Evolutionary conservation across 768 basidiomycete genomes (phyloP).

Genomic region (Suillus clintonianus): DNA sequence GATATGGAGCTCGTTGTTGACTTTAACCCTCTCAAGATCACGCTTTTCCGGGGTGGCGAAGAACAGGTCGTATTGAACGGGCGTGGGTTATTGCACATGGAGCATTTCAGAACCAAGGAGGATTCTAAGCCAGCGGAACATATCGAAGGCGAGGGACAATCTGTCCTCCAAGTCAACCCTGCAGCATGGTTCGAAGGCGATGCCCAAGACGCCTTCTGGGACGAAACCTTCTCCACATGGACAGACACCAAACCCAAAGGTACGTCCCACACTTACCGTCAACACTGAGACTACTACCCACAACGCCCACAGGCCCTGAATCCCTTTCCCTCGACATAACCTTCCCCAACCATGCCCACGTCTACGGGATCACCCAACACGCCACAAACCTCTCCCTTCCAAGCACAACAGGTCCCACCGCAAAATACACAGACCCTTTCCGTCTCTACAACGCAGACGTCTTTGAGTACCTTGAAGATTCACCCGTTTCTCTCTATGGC

Average conservation of each 20-base stretch:
- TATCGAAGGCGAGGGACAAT: constrained; percentile 44
- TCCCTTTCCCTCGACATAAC: constrained; percentile 89
- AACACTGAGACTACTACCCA: background rate
- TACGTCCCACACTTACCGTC: constrained; percentile 28
- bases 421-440: constrained; percentile 87
- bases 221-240: constrained; percentile 85
- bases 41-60: constrained; percentile 70
- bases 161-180: constrained; percentile 52
- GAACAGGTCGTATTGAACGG: constrained; percentile 91
- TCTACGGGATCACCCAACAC: constrained; percentile 97
- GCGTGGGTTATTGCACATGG: constrained; percentile 91
- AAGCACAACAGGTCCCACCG: constrained; percentile 77
- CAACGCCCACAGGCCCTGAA: constrained; percentile 75
- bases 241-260: constrained; percentile 96
- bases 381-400: constrained; percentile 90
- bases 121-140: constrained; percentile 39
- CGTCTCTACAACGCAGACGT: constrained; percentile 95
- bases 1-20: constrained; percentile 67
- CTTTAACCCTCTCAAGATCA: constrained; percentile 76
- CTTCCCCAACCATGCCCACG: constrained; percentile 88
- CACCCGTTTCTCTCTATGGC: constrained; percentile 83
- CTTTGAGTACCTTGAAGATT: constrained; percentile 90
- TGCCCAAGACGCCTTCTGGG: constrained; percentile 82
- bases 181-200: constrained; percentile 89
- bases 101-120: constrained; percentile 83